Conservation (phyloP, 1,139 yeast genomes). For the Zygoascus hellenicus region DNA sequence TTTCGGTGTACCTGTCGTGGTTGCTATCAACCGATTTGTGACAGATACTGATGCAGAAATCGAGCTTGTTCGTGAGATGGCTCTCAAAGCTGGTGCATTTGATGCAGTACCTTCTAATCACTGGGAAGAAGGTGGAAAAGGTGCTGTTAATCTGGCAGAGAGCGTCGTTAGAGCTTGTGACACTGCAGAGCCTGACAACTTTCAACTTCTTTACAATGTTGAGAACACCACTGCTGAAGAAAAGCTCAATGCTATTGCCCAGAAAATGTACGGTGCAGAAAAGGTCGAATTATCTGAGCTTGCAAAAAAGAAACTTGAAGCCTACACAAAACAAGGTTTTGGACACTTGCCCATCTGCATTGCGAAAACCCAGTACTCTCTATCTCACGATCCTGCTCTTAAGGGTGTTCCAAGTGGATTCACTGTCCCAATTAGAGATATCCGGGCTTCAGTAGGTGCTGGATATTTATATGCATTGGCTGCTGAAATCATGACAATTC, state of each 20-base stretch:
- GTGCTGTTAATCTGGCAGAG: constrained; percentile 82
- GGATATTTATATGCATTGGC: constrained; percentile 96
- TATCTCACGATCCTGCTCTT: constrained; percentile 86
- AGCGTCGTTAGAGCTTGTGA: constrained; percentile 67
- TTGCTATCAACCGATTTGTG: constrained; percentile 89
- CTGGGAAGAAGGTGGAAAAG: constrained; percentile 97
- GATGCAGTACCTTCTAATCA: constrained; percentile 94
- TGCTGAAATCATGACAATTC: constrained; percentile 95
- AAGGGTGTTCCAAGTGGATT: constrained; percentile 98
- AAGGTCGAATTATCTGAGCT: constrained; percentile 81
- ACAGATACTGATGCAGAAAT: constrained; percentile 83
- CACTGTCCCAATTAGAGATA: constrained; percentile 89
- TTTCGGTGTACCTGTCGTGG: constrained; percentile 90
- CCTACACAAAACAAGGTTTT: constrained; percentile 84
- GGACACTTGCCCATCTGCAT: constrained; percentile 91
- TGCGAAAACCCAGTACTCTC: constrained; percentile 95
- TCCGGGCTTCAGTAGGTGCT: constrained; percentile 92
- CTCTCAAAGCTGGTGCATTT: constrained; percentile 85
- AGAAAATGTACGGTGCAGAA: constrained; percentile 91
- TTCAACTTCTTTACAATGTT: constrained; percentile 69
- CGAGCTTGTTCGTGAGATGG: constrained; percentile 72
- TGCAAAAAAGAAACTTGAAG: constrained; percentile 78
- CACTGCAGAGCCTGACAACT: constrained; percentile 47
- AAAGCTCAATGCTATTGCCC: constrained; percentile 77
- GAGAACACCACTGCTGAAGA: constrained; percentile 69